These are phyloP conservation scores for Neurospora sp. DNA, from an alignment of 495 filamentous ascomycete genomes.

Conservation along the genomic window DNA sequence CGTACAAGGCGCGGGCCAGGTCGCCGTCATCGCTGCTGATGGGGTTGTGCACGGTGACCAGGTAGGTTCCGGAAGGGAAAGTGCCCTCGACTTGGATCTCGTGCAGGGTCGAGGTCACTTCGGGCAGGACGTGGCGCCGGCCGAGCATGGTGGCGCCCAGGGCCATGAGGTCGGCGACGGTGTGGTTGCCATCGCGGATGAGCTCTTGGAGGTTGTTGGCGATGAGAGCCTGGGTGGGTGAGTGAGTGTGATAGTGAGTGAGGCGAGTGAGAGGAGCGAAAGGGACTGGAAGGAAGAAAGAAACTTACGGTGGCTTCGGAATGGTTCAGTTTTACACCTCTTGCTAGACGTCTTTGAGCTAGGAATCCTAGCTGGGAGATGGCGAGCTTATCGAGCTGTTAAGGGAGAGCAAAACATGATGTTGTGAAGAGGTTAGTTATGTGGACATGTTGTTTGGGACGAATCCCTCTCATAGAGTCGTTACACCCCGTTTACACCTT, in stretches of 20 bases:
- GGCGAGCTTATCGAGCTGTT: slow-evolving; percentile 88
- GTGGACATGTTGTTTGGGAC: background rate
- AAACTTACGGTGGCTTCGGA: slow-evolving; percentile 78
- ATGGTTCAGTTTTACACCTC: slow-evolving; percentile 86
- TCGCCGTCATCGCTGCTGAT: slow-evolving; percentile 83
- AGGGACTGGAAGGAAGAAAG: no score
- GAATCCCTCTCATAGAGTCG: background rate
- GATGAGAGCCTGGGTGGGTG: slow-evolving; percentile 84
- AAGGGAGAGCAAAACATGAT: slow-evolving; percentile 1
- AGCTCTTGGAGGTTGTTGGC: slow-evolving; percentile 88
- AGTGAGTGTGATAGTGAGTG: background rate
- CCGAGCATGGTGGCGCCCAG: slow-evolving; percentile 88
- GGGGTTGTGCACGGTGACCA: slow-evolving; percentile 90
- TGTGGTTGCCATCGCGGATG: slow-evolving; percentile 92
- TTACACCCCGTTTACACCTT: background rate
- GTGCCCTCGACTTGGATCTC: slow-evolving; percentile 94
- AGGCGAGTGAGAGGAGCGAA: no score
- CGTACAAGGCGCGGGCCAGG: slow-evolving; percentile 77
- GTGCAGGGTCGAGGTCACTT: slow-evolving; percentile 62
- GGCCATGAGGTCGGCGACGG: slow-evolving; percentile 85
- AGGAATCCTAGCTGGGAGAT: slow-evolving; percentile 84
- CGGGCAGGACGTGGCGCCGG: slow-evolving; percentile 82
- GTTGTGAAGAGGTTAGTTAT: slow-evolving; percentile 4
- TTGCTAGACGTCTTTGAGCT: slow-evolving; percentile 79
- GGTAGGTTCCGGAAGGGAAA: slow-evolving; percentile 81